These are phyloP conservation scores for Acacia confusa DNA, from an alignment of 306 rosid genomes.

Conservation along the genomic window DNA sequence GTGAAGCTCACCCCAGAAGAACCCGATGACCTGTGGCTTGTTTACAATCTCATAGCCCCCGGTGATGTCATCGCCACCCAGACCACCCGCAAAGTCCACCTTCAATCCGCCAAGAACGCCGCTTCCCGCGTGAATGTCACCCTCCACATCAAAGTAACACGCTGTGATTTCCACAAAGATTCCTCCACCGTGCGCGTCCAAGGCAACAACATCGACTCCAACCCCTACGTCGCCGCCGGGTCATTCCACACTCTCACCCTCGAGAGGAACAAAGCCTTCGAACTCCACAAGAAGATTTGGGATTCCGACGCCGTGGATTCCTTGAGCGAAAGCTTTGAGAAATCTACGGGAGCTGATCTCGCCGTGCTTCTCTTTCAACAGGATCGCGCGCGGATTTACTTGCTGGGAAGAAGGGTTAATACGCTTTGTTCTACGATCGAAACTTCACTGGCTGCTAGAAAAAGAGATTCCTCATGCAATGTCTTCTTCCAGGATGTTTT, in stretches of 20 bases:
- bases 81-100: not conserved
- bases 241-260: conserved; percentile 43
- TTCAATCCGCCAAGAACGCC: not conserved
- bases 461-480: not conserved
- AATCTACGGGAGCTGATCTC: conserved; percentile 1
- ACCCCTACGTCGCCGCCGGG: conserved; percentile 15
- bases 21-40: not conserved
- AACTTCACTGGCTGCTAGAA: not conserved
- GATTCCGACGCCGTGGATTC: not conserved
- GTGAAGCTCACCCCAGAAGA: not conserved
- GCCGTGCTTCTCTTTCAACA: conserved; percentile 25
- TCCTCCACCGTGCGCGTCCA: conserved; percentile 40
- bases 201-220: conserved; percentile 30
- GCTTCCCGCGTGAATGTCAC: not conserved
- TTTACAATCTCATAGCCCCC: not conserved
- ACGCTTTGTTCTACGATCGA: conserved; percentile 19
- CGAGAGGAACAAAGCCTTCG: conserved; percentile 29
- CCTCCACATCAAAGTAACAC: conserved; percentile 37
- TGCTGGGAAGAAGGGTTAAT: conserved; percentile 14
- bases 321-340: conserved; percentile 4
- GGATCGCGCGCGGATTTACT: conserved; percentile 24
- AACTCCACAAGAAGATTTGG: conserved; percentile 38
- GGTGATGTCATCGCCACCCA: not conserved
- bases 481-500: conserved; percentile 27
- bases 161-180: conserved; percentile 35